These are phyloP conservation scores for Oryza punctata DNA, from an alignment of 176 grass and related monocot species.

Conservation along the genomic window DNA sequence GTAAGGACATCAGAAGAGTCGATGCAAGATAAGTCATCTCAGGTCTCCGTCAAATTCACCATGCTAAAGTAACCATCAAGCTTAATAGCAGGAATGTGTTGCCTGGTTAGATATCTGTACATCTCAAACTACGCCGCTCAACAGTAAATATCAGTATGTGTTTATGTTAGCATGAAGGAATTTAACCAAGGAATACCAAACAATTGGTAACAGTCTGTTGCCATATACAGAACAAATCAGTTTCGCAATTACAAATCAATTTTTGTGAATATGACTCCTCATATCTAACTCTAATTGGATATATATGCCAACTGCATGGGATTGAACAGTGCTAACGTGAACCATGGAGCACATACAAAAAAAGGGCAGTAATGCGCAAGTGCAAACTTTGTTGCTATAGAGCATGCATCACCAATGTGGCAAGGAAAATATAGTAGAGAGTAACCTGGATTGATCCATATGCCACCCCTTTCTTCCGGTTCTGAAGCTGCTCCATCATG, in stretches of 20 bases:
- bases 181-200: neutral
- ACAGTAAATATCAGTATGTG: neutral
- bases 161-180: neutral
- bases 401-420: neutral
- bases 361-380: neutral
- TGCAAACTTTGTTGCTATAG: neutral
- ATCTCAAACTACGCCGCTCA: neutral
- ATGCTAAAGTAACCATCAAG: neutral
- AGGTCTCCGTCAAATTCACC: neutral
- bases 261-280: neutral
- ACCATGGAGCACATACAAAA: neutral
- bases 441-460: slow-evolving; percentile 60
- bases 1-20: neutral
- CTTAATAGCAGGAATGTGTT: neutral
- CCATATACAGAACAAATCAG: neutral
- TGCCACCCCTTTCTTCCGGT: slow-evolving; percentile 52
- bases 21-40: neutral
- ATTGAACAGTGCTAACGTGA: neutral
- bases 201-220: neutral
- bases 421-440: neutral
- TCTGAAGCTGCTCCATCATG: slow-evolving; percentile 71
- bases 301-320: neutral
- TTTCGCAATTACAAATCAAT: neutral
- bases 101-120: neutral
- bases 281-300: neutral